Conservation (phyloP, 768 basidiomycete species). For the Cystobasidium ongulense region DNA sequence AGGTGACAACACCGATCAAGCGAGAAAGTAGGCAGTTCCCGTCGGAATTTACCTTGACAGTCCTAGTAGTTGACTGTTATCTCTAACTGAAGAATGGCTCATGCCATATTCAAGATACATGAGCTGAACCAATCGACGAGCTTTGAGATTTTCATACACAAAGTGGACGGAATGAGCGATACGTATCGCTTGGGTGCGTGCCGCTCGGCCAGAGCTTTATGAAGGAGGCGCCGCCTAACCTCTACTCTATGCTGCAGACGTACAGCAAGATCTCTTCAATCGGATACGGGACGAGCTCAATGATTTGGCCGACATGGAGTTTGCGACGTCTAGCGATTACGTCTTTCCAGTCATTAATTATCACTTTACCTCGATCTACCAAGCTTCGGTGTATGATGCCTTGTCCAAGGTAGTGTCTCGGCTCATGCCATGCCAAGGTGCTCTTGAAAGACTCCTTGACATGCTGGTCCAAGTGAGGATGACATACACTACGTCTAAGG, state of each 20-base stretch:
- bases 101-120: conserved; percentile 59
- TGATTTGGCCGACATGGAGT: conserved; percentile 47
- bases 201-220: background rate
- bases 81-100: conserved; percentile 52
- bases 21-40: conserved; percentile 45
- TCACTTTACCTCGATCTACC: conserved; percentile 84
- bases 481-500: background rate
- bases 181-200: conserved; percentile 77
- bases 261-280: conserved; percentile 81
- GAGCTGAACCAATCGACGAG: conserved; percentile 59
- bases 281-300: conserved; percentile 71
- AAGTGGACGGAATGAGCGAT: conserved; percentile 77
- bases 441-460: conserved; percentile 78
- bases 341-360: conserved; percentile 56
- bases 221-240: background rate
- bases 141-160: conserved; percentile 89
- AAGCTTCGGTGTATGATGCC: conserved; percentile 82
- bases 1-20: conserved; percentile 49
- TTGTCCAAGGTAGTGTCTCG: conserved; percentile 84
- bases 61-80: conserved; percentile 32
- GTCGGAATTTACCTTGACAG: conserved; percentile 62
- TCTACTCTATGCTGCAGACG: conserved; percentile 54
- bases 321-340: conserved; percentile 11
- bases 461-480: conserved; percentile 45
- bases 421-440: conserved; percentile 71